Evolutionary conservation across 257 asterid genomes (phyloP), one percentile per base, ranked within the genome.

Genomic region (Fraxinus quadrangulata): DNA sequence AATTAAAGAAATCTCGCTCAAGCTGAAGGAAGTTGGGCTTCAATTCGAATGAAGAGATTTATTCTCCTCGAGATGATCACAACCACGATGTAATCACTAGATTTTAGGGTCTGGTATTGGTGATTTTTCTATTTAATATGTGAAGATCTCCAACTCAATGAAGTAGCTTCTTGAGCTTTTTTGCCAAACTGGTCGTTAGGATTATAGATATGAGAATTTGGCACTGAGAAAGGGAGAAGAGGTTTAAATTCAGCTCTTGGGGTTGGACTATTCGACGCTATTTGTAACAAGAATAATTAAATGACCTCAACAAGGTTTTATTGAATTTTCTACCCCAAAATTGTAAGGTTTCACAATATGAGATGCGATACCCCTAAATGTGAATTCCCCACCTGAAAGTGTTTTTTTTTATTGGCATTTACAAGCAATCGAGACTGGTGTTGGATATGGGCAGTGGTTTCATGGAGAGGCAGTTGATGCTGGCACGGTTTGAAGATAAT

Each of bases 401-500:
- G 70, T 49, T 78, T 79, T 77, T 39, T 34, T n/a, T n/a, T n/a
- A 45, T 63, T 63, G 23, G 34, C 34, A 84, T 78, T 80, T 39
- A 78, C 97, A 93, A 97, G 99, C 99, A 54, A 92, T 96, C 40
- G 99, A 96, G 85, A 96, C 97, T 81, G 84, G 99, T 71, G 34
- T 85, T 31, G 99, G 98, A 13, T 96, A 96, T 42, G 99, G 99
- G 75, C 88, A 89, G 79, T 96, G 99, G 98, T 89, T 96, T 63
- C 99, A 96, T 40, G 98, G 98, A 71, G 99, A 96, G 83, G 99
- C 99, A 69, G 97, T 96, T 74, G 97, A 98, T 30, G 97, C 98
- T 77, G 99, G 98, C 85, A 96, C 77, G 87, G 99, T 95, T 86
- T 45, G 54, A 16, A 31, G 67, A 73, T 28, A n/a, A 73, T 49